Conservation (phyloP, 352 stramenopile genomes). For the Phytophthora podocarpi region DNA sequence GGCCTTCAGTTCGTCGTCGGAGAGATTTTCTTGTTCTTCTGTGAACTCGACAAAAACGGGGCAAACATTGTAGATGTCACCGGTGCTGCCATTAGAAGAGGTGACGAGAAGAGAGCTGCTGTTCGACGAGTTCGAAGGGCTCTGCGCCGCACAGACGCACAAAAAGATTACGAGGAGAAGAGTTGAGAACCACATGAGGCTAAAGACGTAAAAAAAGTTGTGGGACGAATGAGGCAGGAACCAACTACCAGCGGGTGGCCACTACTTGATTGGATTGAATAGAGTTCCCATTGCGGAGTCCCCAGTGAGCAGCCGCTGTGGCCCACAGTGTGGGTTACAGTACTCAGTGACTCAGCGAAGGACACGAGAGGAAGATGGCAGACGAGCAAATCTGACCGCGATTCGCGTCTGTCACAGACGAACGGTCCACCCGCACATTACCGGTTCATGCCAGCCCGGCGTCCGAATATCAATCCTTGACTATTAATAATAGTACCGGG, state of each 20-base stretch:
- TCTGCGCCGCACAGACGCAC: conserved; percentile 19
- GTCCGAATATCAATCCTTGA: no score
- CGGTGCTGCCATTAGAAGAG: conserved; percentile 6
- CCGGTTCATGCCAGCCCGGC: no score
- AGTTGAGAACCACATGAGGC: conserved; percentile 23
- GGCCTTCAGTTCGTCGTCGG: conserved; percentile 25
- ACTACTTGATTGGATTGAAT: no score
- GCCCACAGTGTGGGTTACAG: no score
- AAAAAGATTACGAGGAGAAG: conserved; percentile 16
- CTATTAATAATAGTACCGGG: no score
- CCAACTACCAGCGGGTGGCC: neutral
- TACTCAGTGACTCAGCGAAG: no score
- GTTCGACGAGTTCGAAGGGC: neutral
- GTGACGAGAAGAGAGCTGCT: neutral
- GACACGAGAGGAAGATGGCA: no score
- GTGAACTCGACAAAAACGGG: conserved; percentile 24
- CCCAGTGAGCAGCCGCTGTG: no score
- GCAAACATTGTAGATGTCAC: conserved; percentile 32
- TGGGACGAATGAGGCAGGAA: neutral
- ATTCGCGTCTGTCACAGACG: no score
- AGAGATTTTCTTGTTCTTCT: conserved; percentile 23
- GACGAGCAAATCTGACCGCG: no score
- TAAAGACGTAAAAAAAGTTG: conserved; percentile 17
- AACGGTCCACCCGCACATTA: no score
- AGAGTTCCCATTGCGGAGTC: no score